These are phyloP conservation scores for Withania somnifera DNA, from an alignment of 305 asterid species.

Conservation along the genomic window DNA sequence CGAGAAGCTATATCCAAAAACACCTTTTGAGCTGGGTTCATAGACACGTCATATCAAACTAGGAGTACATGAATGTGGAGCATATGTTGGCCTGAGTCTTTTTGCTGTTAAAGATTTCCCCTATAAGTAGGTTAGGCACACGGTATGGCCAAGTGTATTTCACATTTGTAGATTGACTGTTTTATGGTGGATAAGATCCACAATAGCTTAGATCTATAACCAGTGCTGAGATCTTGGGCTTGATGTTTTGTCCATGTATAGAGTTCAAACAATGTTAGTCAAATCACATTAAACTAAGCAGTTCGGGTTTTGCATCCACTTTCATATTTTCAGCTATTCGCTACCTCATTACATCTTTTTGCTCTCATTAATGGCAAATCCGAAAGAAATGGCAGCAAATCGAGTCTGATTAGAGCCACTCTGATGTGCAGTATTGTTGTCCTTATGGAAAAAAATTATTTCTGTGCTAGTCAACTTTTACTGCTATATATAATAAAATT, in stretches of 20 bases:
- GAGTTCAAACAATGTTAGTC: background rate
- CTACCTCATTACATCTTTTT: background rate
- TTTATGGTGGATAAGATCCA: background rate
- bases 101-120: background rate
- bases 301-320: background rate
- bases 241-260: background rate
- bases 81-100: background rate
- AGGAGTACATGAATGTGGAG: background rate
- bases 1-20: conserved; percentile 79
- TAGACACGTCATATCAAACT: background rate
- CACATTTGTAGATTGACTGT: background rate
- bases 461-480: background rate
- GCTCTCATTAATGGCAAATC: too few relatives aligned
- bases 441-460: background rate
- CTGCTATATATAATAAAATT: background rate
- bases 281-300: background rate
- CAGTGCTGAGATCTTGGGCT: background rate
- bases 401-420: background rate
- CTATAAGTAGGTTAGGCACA: background rate
- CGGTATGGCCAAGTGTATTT: background rate
- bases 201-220: background rate
- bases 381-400: too few relatives aligned
- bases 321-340: background rate
- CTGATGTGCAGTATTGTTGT: background rate
- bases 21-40: conserved; percentile 26